These are phyloP conservation scores for Acacia crassicarpa DNA, from an alignment of 306 rosid species.

Conservation along the genomic window DNA sequence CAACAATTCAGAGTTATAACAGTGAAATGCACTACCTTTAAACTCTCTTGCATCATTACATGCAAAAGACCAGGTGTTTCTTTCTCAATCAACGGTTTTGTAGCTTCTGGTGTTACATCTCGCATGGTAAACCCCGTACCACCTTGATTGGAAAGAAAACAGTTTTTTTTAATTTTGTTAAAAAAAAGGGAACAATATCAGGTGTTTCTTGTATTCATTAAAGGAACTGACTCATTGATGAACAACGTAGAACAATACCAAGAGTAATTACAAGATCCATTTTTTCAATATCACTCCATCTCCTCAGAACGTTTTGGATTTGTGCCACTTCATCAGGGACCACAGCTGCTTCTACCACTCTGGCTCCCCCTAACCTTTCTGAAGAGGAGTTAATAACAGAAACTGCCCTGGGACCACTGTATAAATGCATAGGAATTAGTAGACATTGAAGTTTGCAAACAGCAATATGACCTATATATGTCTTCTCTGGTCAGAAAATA, in stretches of 20 bases:
- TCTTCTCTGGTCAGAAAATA: background rate
- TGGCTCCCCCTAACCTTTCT: slow-evolving; percentile 83
- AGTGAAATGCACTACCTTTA: slow-evolving; percentile 52
- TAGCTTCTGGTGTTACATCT: slow-evolving; percentile 96
- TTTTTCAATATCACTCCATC: slow-evolving; percentile 77
- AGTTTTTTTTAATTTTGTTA: too few species aligned
- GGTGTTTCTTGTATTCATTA: background rate
- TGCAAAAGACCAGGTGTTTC: slow-evolving; percentile 88
- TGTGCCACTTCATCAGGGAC: slow-evolving; percentile 74
- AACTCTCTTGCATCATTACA: slow-evolving; percentile 93
- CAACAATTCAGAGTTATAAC: background rate
- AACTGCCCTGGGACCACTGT: slow-evolving; percentile 94
- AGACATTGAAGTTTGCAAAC: slow-evolving; percentile 17
- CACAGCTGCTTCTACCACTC: slow-evolving; percentile 67
- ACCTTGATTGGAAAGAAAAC: slow-evolving; percentile 50
- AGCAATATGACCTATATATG: slow-evolving; percentile 4
- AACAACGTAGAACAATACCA: slow-evolving; percentile 46
- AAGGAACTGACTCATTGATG: slow-evolving; percentile 4
- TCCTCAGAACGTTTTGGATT: slow-evolving; percentile 64
- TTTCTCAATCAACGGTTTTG: slow-evolving; percentile 78
- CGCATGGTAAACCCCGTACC: slow-evolving; percentile 85
- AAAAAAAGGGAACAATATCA: background rate
- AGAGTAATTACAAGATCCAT: slow-evolving; percentile 92
- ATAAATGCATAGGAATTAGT: slow-evolving; percentile 23
- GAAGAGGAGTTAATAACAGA: slow-evolving; percentile 80